Conservation (phyloP, 164 flowering plant genomes). For the Magnolia officinalis region DNA sequence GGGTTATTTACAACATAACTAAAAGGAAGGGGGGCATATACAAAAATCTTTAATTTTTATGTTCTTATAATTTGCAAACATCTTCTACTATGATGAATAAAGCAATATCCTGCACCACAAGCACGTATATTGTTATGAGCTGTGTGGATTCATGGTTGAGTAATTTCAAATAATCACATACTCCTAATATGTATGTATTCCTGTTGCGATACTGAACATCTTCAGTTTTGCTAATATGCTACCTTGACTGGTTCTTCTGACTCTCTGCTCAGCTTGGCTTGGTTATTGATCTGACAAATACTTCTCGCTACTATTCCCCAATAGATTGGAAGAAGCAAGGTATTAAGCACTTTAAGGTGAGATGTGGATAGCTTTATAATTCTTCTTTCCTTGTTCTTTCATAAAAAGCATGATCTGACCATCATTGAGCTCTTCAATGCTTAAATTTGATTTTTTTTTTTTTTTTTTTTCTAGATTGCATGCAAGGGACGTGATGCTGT, state of each 20-base stretch:
- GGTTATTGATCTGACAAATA: constrained; percentile 89
- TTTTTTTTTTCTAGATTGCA: constrained; percentile 43
- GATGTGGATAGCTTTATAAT: constrained; percentile 11
- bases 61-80: no score
- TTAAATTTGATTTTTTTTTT: constrained; percentile 5
- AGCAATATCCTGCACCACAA: no score
- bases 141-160: no score
- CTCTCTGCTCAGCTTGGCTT: constrained; percentile 66
- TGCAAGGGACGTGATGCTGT: constrained; percentile 89
- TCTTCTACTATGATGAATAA: no score
- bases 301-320: constrained; percentile 69
- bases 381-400: not conserved
- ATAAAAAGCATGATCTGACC: not conserved
- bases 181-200: not conserved
- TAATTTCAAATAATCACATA: no score
- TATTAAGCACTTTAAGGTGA: constrained; percentile 89
- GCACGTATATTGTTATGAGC: no score
- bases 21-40: no score
- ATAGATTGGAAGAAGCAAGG: constrained; percentile 73
- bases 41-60: no score
- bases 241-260: not conserved
- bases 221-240: not conserved
- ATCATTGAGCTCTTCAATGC: not conserved
- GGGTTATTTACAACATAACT: no score
- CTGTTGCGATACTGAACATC: not conserved